A percentile compares a stretch with the other conserved stretches of the same genome.
Conservation (phyloP, 352 stramenopile genomes). For the Globisporangium orthogonon region DNA sequence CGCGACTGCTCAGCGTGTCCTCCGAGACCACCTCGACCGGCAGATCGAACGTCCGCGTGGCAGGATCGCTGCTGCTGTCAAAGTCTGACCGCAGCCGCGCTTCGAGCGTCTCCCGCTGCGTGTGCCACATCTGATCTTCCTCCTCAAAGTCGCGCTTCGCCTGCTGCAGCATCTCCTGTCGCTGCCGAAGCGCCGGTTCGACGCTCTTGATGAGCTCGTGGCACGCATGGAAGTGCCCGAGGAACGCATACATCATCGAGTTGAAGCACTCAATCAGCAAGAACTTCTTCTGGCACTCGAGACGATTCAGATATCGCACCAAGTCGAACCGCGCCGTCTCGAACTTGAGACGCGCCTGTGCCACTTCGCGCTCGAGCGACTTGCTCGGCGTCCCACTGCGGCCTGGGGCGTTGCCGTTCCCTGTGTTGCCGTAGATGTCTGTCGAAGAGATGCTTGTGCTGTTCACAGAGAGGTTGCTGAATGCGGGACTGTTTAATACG, state of each 20-base stretch:
- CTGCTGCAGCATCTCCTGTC: slow-evolving; percentile 64
- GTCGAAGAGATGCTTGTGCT: slow-evolving; percentile 6
- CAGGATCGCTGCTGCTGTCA: slow-evolving; percentile 14
- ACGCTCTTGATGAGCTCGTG: slow-evolving; percentile 77
- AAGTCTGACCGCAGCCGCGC: slow-evolving; percentile 44
- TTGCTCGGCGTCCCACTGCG: slow-evolving; percentile 9
- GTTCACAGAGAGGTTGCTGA: slow-evolving; percentile 1
- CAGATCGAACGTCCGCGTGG: slow-evolving; percentile 40
- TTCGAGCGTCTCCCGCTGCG: slow-evolving; percentile 62
- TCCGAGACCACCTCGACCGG: slow-evolving; percentile 73
- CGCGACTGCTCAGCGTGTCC: slow-evolving; percentile 53
- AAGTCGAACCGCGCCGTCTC: slow-evolving; percentile 82
- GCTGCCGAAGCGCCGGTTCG: slow-evolving; percentile 54
- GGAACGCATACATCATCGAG: slow-evolving; percentile 71
- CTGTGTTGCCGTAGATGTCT: background rate
- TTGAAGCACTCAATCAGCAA: slow-evolving; percentile 83
- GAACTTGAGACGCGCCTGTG: slow-evolving; percentile 54
- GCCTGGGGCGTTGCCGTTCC: background rate
- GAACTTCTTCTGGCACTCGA: slow-evolving; percentile 85
- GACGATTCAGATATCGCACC: slow-evolving; percentile 74
- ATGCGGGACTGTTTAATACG: slow-evolving; percentile 11
- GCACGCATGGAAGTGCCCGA: slow-evolving; percentile 76
- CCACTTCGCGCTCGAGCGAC: slow-evolving; percentile 61
- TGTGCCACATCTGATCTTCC: slow-evolving; percentile 71
- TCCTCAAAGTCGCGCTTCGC: slow-evolving; percentile 60